Evolutionary conservation across 495 filamentous ascomycete genomes (phyloP).

Genomic region (Lasiosphaeria ovina): DNA sequence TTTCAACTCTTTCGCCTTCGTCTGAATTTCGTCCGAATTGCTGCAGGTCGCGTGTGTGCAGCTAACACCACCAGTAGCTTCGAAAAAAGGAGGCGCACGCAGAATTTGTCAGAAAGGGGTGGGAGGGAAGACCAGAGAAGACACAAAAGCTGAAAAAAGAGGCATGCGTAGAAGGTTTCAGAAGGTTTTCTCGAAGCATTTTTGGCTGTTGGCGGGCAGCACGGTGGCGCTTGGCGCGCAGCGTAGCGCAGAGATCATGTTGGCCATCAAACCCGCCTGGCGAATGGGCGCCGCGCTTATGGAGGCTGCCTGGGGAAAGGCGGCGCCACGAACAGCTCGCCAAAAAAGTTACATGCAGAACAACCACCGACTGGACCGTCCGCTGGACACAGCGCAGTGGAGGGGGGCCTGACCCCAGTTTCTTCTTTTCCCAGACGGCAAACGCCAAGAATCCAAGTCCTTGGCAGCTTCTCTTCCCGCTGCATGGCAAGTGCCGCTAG

Average conservation of each 20-base stretch:
- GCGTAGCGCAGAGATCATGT: no score
- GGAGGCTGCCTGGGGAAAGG: conserved; percentile 13
- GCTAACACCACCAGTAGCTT: no score
- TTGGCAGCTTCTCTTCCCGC: background rate
- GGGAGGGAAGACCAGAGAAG: background rate
- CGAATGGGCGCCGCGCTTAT: conserved; percentile 2
- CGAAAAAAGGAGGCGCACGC: background rate
- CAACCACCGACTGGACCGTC: no score
- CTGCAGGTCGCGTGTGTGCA: no score
- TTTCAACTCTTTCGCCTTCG: background rate
- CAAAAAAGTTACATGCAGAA: no score
- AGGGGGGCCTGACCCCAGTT: background rate
- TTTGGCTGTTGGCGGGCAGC: background rate
- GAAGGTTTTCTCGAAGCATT: conserved; percentile 2
- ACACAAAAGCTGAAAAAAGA: background rate
- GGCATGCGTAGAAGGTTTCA: background rate
- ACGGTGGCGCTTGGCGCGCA: no score
- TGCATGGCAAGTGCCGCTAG: background rate
- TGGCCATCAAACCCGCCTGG: background rate
- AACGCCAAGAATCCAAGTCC: no score
- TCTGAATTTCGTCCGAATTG: background rate
- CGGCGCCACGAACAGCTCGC: no score
- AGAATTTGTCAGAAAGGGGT: background rate
- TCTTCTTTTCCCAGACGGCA: background rate
- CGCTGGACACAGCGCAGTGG: no score